Percentiles rank a stretch among this genome's conserved stretches.
phyloP scores from a whole-genome alignment of 495 filamentous ascomycete species.

The Xylaria flabelliformis region DNA sequence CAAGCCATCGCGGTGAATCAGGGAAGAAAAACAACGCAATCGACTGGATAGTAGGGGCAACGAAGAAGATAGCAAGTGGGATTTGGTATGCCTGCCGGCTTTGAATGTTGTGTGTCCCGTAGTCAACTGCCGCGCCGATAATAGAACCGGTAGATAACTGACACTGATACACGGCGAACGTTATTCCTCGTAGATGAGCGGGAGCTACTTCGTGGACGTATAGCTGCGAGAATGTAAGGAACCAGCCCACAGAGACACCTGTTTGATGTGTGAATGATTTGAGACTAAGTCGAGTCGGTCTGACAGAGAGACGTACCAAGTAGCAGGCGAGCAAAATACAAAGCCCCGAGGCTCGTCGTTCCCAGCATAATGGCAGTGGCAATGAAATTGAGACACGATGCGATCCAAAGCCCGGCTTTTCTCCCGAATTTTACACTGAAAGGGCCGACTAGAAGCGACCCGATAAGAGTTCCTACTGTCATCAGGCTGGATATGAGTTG shows the following conservation, averaged over 20 bases:
- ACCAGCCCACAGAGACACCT: constrained; percentile 57
- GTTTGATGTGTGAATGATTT: not conserved
- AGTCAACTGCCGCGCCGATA: constrained; percentile 61
- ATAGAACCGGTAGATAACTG: constrained; percentile 55
- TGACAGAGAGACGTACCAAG: constrained; percentile 40
- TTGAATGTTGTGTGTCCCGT: constrained; percentile 51
- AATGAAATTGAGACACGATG: constrained; percentile 49
- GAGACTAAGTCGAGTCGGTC: not conserved
- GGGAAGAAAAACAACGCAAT: constrained; percentile 60
- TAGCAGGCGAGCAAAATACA: constrained; percentile 57
- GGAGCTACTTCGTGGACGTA: constrained; percentile 56
- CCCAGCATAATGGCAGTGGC: constrained; percentile 57
- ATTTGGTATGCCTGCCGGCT: constrained; percentile 56
- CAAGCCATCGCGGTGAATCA: constrained; percentile 63
- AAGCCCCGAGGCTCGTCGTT: constrained; percentile 50
- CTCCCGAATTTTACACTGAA: constrained; percentile 53
- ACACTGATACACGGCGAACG: constrained; percentile 45
- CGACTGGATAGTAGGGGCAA: constrained; percentile 55
- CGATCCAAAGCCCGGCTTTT: constrained; percentile 49
- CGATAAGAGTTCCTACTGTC: constrained; percentile 60
- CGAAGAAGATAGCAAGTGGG: constrained; percentile 58
- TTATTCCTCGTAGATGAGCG: constrained; percentile 52
- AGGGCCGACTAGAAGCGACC: constrained; percentile 54
- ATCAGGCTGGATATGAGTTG: constrained; percentile 59
- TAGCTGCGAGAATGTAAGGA: constrained; percentile 60